Conservation (phyloP, 2,329 filamentous ascomycete genomes). For the Pyricularia sp. region DNA sequence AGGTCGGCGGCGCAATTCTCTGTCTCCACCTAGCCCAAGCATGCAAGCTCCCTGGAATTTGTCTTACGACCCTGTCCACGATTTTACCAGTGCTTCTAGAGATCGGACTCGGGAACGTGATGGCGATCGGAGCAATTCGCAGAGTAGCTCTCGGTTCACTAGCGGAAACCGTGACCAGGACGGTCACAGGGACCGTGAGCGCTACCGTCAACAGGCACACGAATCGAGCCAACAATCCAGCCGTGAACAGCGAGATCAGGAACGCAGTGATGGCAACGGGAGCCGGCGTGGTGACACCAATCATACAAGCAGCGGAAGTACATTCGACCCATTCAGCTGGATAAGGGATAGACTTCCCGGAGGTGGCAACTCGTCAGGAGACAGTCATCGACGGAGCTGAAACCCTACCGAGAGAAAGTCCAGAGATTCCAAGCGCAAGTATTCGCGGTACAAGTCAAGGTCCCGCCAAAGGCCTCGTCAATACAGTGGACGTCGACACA, state of each 20-base stretch:
- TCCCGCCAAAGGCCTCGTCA: not conserved
- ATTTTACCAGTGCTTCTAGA: not conserved
- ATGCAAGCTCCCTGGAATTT: not conserved
- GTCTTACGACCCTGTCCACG: not conserved
- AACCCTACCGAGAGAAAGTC: not conserved
- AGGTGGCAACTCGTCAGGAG: not conserved
- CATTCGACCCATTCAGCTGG: not conserved
- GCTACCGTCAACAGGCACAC: not conserved
- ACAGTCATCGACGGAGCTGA: not conserved
- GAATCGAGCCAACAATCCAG: not conserved
- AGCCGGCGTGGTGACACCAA: constrained; percentile 1
- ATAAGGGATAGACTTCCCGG: not conserved
- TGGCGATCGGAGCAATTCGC: not conserved
- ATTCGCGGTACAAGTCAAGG: not conserved
- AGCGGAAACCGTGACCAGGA: not conserved
- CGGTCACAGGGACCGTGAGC: not conserved
- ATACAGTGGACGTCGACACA: not conserved
- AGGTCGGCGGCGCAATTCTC: constrained; percentile 8
- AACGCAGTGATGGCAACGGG: constrained; percentile 6
- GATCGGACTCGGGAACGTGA: not conserved
- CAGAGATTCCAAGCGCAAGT: not conserved
- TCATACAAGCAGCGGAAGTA: not conserved
- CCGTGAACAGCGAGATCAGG: constrained; percentile 7
- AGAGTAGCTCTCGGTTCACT: not conserved
- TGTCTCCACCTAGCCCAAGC: constrained; percentile 5